Base-by-base conservation (phyloP, 2,329 filamentous ascomycete genomes). In the Sporothrix humicola region DNA sequence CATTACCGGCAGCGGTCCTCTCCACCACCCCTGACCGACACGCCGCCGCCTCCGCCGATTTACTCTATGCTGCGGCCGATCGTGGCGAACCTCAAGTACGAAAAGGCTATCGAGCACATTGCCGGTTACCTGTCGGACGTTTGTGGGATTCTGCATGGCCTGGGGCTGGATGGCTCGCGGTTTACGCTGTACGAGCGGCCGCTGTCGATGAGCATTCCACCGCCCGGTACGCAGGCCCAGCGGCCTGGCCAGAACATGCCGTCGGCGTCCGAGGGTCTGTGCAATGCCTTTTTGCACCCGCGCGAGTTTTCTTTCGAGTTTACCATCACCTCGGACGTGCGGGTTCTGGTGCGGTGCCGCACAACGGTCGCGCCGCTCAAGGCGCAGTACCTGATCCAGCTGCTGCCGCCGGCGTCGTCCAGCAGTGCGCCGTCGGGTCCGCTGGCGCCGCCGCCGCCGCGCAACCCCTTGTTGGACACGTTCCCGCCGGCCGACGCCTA, bases 1-100 rank as follows among this genome's bases (percentile, higher is more conserved):
- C 76, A 91, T 76, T 88, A 93, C 74, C 85, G 89, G 54, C 87
- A 88, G 59, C 89, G 94, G 72, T 92, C 91, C 1, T 88, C 90
- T 44, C 90, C 56, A 76, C 82, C 48, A 79, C 83, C 48, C 81
- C 83, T 74, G 76, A 85, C 75, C 78, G 83, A 77, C 75, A 81
- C 82, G 69, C 77, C 80, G 42, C 77, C 82, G 10, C 80, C 82
- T 4, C 81, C 83, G 59, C 83, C 84, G 50, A 81, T 84, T 1
- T 86, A 87, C 77, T 81, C 82, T 17, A 84, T 90, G 44, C 80
- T 90, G 15, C 83, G 86, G 0, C 85, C 87, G 42, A 80, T 90
- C 66, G 82, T 90, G 66, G 83, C 85, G 4, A 84, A 85, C 72
- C 80, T 85, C 26, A 82, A 83, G 71, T 85, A 85, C 77, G 81